Evolutionary conservation across 495 filamentous ascomycete genomes (phyloP).

Genomic region (Daldinia decipiens): DNA sequence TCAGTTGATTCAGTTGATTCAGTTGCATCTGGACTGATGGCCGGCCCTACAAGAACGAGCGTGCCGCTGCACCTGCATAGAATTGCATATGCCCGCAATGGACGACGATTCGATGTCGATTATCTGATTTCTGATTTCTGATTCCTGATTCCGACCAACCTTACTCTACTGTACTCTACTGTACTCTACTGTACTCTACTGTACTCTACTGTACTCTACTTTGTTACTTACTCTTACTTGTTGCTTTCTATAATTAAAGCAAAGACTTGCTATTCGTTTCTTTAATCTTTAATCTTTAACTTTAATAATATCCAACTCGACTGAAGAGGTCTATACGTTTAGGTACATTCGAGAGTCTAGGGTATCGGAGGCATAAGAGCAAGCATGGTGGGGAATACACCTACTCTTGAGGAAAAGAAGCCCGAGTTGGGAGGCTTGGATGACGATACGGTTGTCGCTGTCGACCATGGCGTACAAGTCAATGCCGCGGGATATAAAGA

Average conservation of each 20-base stretch:
- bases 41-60: conserved; percentile 24
- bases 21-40: conserved; percentile 17
- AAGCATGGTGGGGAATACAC: conserved; percentile 40
- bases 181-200: background rate
- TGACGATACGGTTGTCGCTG: conserved; percentile 49
- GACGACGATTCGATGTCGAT: conserved; percentile 16
- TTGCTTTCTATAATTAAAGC: background rate
- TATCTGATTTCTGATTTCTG: too few relatives aligned
- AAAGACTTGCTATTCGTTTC: background rate
- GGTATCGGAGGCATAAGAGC: background rate
- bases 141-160: conserved; percentile 7
- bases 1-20: background rate
- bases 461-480: conserved; percentile 53
- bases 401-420: conserved; percentile 49
- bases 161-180: background rate
- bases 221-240: background rate
- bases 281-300: background rate
- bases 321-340: background rate
- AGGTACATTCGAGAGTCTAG: background rate
- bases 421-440: conserved; percentile 39
- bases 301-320: too few relatives aligned
- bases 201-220: background rate
- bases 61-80: conserved; percentile 8
- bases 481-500: conserved; percentile 68
- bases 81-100: conserved; percentile 28